Evolutionary conservation across 768 basidiomycete species (phyloP).

Genomic region (Phylloporus rhodoxanthus): DNA sequence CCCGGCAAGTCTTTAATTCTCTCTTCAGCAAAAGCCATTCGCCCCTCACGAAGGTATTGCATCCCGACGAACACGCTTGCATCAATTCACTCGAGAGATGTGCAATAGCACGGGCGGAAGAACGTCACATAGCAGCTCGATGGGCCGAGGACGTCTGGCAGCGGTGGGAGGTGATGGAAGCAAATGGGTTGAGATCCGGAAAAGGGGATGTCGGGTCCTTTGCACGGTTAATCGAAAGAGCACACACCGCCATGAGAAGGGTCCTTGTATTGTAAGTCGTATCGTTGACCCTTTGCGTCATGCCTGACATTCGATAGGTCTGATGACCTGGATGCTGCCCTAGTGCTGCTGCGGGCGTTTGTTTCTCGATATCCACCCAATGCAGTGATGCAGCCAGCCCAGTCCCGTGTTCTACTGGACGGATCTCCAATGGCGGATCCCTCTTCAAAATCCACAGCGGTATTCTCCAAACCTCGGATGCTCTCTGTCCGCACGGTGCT

Average conservation of each 20-base stretch:
- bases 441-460: slow-evolving; percentile 3
- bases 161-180: slow-evolving; percentile 53
- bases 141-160: slow-evolving; percentile 64
- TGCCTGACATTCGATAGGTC: slow-evolving; percentile 32
- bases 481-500: slow-evolving; percentile 59
- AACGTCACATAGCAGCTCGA: slow-evolving; percentile 41
- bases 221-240: slow-evolving; percentile 58
- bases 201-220: slow-evolving; percentile 17
- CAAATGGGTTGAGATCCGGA: slow-evolving; percentile 26
- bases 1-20: slow-evolving; percentile 45
- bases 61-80: slow-evolving; percentile 50
- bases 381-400: slow-evolving; percentile 36
- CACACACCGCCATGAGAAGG: slow-evolving; percentile 64
- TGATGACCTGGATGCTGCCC: slow-evolving; percentile 45
- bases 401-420: background rate
- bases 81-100: slow-evolving; percentile 68
- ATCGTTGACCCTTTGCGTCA: background rate
- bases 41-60: slow-evolving; percentile 21
- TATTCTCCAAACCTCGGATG: slow-evolving; percentile 39
- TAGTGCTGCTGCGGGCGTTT: slow-evolving; percentile 57
- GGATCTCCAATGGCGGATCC: background rate
- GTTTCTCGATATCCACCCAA: slow-evolving; percentile 58
- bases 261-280: slow-evolving; percentile 53
- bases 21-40: slow-evolving; percentile 39
- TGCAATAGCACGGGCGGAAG: slow-evolving; percentile 35